Percentiles rank a stretch among this genome's conserved stretches.
phyloP scores from a whole-genome alignment of 23 red algal genomes.

The Gracilaria domingensis region DNA sequence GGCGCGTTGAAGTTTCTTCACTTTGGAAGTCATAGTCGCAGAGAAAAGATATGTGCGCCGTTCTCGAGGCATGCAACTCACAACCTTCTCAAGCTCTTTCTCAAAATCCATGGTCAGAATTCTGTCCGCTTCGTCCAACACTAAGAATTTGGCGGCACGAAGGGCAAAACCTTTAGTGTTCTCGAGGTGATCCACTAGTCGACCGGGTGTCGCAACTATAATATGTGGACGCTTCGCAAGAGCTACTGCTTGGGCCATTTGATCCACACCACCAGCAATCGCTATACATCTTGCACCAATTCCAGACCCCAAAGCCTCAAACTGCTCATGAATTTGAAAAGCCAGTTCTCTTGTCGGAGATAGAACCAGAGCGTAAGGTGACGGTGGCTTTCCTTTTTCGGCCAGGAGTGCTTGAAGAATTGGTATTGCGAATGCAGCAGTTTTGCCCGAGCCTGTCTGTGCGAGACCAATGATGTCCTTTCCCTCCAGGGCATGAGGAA shows the following conservation, averaged over 20 bases:
- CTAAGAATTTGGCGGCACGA: slow-evolving; percentile 75
- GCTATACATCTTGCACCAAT: slow-evolving; percentile 79
- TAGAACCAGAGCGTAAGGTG: slow-evolving; percentile 92
- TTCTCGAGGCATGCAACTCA: slow-evolving; percentile 68
- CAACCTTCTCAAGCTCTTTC: slow-evolving; percentile 93
- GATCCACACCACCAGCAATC: slow-evolving; percentile 90
- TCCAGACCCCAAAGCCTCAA: slow-evolving; percentile 82
- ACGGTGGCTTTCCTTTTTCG: slow-evolving; percentile 51
- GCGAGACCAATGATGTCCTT: slow-evolving; percentile 96
- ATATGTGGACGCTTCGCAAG: slow-evolving; percentile 98
- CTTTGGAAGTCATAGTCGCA: slow-evolving; percentile 98
- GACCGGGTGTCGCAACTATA: slow-evolving; percentile 94
- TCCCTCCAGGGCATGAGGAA: slow-evolving; percentile 84
- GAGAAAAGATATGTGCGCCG: slow-evolving; percentile 92
- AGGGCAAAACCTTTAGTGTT: slow-evolving; percentile 97
- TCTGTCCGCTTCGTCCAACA: slow-evolving; percentile 98
- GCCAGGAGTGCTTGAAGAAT: slow-evolving; percentile 91
- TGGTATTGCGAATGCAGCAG: slow-evolving; percentile 96
- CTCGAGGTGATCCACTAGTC: slow-evolving; percentile 97
- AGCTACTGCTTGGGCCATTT: slow-evolving; percentile 95
- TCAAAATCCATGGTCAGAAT: slow-evolving; percentile 99
- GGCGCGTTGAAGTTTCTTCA: slow-evolving; percentile 93
- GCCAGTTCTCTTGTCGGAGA: slow-evolving; percentile 96
- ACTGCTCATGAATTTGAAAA: slow-evolving; percentile 95
- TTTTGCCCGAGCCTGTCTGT: slow-evolving; percentile 98